Base-by-base conservation (phyloP, 108 stramenopile species). In the Cyclostephanos tholiformis region DNA sequence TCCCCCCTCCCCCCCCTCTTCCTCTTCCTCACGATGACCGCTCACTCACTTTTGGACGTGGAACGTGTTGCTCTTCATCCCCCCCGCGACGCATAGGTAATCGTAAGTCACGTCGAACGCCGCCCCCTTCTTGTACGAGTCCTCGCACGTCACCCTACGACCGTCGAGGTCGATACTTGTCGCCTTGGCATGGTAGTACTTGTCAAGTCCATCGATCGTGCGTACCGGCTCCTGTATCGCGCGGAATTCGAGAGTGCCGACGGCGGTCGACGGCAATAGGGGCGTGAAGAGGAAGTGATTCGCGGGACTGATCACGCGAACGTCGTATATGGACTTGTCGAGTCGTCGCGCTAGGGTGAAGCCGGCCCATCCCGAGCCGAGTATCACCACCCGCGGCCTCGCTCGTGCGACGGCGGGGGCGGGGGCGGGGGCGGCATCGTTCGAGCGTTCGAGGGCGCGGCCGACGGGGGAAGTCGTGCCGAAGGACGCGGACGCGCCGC, bases 211-310 rank as follows among this genome's bases (percentile, higher is more conserved):
- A 1, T 77, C 75, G 4, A 80, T 84, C 29, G 89, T 91, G 17
- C 98, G 89, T 22, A 98, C 89, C 6, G 97, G 97, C 74, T 99
- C 98, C 73, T 97, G 95, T 52, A 98, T 95, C 61, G 88, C 86
- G 6, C 96, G 92, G 78, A 95, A 97, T 69, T 97, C 96, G 51
- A 99, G 82, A 3, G 99, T 98, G 0, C 99, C 99, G n/a, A 98
- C 97, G 8, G 97, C 95, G 10, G 97, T 96, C 17, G 82, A 84
- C 14, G 99, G 96, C 6, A 99, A 84, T 20, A 99, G 83, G 17
- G 99, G 97, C 8, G 98, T 99, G 85, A 99, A 99, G 30, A 98
- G 79, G 78, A 98, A 98, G 80, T 99, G 96, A 69, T 97, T 95
- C 67, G 83, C 74, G 32, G 97, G 97, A n/a, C 89, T 89, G 19